A percentile compares a stretch with the other conserved stretches of the same genome.
These are phyloP conservation scores for Saccharomyces hybrid DNA, from an alignment of 1,139 yeast species.

Conservation along the genomic window DNA sequence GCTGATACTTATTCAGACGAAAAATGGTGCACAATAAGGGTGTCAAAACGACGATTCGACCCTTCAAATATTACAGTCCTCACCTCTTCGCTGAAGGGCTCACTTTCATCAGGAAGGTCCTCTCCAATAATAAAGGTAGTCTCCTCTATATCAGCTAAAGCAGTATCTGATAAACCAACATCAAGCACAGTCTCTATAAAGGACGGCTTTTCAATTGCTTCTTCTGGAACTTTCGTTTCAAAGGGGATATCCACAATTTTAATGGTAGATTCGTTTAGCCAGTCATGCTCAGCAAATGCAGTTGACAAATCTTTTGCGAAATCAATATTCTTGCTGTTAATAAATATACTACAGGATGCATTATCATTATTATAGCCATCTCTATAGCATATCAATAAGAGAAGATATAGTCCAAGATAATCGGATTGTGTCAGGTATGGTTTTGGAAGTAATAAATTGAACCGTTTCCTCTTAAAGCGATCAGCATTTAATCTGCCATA, in stretches of 20 bases:
- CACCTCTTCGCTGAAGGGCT: slow-evolving; percentile 22
- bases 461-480: slow-evolving; percentile 16
- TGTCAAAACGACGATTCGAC: slow-evolving; percentile 20
- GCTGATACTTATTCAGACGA: neutral
- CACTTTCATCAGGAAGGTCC: slow-evolving; percentile 11
- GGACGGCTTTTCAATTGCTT: slow-evolving; percentile 3
- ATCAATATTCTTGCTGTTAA: slow-evolving; percentile 16
- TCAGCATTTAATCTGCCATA: slow-evolving; percentile 19
- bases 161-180: slow-evolving; percentile 11
- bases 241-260: slow-evolving; percentile 8
- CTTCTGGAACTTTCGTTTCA: slow-evolving; percentile 6
- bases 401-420: slow-evolving; percentile 21
- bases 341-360: slow-evolving; percentile 15
- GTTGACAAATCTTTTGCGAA: slow-evolving; percentile 14
- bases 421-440: slow-evolving; percentile 25
- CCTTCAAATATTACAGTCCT: slow-evolving; percentile 18
- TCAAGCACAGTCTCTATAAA: slow-evolving; percentile 19
- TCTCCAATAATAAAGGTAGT: slow-evolving; percentile 26
- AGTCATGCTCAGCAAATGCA: slow-evolving; percentile 14
- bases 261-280: slow-evolving; percentile 15
- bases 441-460: slow-evolving; percentile 21
- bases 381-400: slow-evolving; percentile 19
- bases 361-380: slow-evolving; percentile 11
- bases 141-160: slow-evolving; percentile 19
- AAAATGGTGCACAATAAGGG: slow-evolving; percentile 22